A percentile compares a stretch with the other conserved stretches of the same genome.
Conservation (phyloP, 805 yeast species). For the Metschnikowia lachancei region DNA sequence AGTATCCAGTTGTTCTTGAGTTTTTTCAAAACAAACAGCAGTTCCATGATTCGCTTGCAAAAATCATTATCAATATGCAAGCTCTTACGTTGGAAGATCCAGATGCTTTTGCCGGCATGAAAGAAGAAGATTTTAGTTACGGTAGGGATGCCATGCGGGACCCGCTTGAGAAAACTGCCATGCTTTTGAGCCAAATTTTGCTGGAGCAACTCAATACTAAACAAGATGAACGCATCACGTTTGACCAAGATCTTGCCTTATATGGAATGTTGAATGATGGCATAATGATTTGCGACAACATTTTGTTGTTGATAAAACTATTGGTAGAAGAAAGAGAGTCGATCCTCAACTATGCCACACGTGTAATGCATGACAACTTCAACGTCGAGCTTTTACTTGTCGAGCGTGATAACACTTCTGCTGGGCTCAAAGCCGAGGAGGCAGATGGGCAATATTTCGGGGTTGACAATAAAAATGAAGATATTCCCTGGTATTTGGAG, state of each 20-base stretch:
- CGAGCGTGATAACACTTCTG: conserved; percentile 43
- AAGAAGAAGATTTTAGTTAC: conserved; percentile 50
- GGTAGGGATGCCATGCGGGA: conserved; percentile 37
- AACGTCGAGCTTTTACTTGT: conserved; percentile 55
- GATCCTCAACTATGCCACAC: conserved; percentile 66
- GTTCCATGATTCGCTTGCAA: conserved; percentile 57
- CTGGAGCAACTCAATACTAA: conserved; percentile 43
- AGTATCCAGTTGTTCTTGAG: conserved; percentile 60
- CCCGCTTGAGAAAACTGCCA: conserved; percentile 50
- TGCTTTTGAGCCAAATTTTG: conserved; percentile 45
- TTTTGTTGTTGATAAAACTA: conserved; percentile 47
- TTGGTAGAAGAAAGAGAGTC: conserved; percentile 70
- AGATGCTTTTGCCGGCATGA: conserved; percentile 64
- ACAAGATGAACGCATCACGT: conserved; percentile 34
- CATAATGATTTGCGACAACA: conserved; percentile 31
- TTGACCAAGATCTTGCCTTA: conserved; percentile 41
- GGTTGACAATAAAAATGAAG: conserved; percentile 37
- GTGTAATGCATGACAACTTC: conserved; percentile 74
- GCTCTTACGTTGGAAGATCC: conserved; percentile 70
- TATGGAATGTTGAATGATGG: conserved; percentile 38
- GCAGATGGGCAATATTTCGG: conserved; percentile 31
- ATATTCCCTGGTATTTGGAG: conserved; percentile 69
- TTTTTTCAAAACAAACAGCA: conserved; percentile 73
- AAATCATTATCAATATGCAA: conserved; percentile 66
- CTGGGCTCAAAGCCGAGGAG: conserved; percentile 38